A percentile compares a stretch with the other conserved stretches of the same genome.
Evolutionary conservation across 106 monocot species (phyloP).

Genomic region (Phalaenopsis aphrodite): DNA sequence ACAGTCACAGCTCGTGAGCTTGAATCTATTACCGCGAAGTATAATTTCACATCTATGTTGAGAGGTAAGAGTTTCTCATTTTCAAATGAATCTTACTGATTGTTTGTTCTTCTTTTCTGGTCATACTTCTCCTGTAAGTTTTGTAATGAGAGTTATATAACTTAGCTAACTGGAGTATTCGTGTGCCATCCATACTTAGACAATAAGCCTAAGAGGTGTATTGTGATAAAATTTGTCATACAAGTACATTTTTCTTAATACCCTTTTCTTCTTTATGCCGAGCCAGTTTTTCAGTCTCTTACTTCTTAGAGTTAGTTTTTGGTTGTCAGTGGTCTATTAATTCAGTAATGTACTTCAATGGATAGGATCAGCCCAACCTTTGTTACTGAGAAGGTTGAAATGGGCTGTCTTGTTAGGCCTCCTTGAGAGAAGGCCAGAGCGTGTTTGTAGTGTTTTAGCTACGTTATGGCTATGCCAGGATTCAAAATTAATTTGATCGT

Average conservation of each 20-base stretch:
- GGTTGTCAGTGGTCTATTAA: not conserved
- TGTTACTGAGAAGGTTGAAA: not conserved
- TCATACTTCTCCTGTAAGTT: not conserved
- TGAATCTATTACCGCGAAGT: constrained; percentile 57
- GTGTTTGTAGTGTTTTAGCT: not conserved
- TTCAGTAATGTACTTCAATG: not conserved
- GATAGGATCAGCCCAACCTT: not conserved
- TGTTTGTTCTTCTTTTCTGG: not conserved
- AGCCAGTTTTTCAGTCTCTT: not conserved
- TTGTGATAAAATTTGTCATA: not conserved
- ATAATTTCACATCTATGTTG: constrained; percentile 79
- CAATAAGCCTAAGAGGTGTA: not conserved
- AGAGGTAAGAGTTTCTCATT: constrained; percentile 24
- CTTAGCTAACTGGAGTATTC: not conserved
- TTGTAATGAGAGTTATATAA: not conserved
- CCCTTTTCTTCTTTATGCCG: not conserved
- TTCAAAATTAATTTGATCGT: too few species aligned
- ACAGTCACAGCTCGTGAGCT: constrained; percentile 59
- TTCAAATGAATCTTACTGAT: not conserved
- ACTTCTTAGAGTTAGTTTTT: not conserved
- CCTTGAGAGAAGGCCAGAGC: not conserved
- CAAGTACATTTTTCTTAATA: not conserved
- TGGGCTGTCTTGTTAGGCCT: not conserved
- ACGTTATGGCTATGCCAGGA: not conserved
- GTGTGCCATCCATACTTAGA: not conserved